These are phyloP conservation scores for Daldinia grandis DNA, from an alignment of 495 filamentous ascomycete species.

Conservation along the genomic window DNA sequence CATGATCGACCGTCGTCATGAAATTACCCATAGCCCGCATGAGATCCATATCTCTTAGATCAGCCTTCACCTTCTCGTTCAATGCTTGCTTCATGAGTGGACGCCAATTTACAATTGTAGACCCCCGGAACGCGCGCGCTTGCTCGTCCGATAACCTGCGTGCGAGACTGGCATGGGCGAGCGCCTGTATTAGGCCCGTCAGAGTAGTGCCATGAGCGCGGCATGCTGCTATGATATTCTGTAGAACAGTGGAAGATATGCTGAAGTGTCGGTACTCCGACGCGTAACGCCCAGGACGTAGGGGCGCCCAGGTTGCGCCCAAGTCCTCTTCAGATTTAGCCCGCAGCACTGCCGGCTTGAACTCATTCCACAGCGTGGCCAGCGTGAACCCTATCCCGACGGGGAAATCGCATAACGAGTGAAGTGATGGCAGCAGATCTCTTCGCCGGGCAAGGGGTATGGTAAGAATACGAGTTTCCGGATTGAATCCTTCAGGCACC, in stretches of 20 bases:
- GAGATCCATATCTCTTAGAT: conserved; percentile 1
- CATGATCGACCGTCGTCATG: conserved; percentile 40
- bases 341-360: conserved; percentile 12
- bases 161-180: conserved; percentile 41
- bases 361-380: conserved; percentile 24
- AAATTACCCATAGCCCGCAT: conserved; percentile 42
- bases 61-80: background rate
- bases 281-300: conserved; percentile 28
- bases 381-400: conserved; percentile 22
- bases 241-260: conserved; percentile 24
- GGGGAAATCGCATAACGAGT: conserved; percentile 31
- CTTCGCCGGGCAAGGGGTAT: conserved; percentile 19
- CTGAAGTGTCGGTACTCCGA: conserved; percentile 45
- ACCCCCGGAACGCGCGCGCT: conserved; percentile 38
- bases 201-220: conserved; percentile 44
- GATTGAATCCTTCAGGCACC: conserved; percentile 5
- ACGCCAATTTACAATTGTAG: conserved; percentile 47
- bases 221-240: conserved; percentile 39
- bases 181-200: conserved; percentile 47
- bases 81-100: conserved; percentile 28
- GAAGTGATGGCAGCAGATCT: conserved; percentile 20
- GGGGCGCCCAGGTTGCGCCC: conserved; percentile 42
- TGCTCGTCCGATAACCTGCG: conserved; percentile 10
- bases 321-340: background rate
- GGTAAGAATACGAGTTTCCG: conserved; percentile 25